Percentiles rank a stretch among this genome's conserved stretches.
phyloP scores from a whole-genome alignment of 2,329 filamentous ascomycete genomes.

The Neodidymelliopsis sp. region DNA sequence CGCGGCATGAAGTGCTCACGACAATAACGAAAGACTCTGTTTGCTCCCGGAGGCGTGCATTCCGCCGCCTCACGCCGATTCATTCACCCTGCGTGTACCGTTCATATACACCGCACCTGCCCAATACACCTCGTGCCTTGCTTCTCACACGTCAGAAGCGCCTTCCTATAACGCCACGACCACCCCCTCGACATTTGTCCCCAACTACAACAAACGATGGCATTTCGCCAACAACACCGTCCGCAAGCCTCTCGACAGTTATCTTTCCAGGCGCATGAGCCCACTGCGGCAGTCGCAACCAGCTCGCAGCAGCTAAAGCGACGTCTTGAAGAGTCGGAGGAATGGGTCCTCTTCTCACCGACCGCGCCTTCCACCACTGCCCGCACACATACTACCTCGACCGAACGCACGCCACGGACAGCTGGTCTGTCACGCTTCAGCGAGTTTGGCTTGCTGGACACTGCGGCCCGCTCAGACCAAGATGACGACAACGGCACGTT shows the following conservation, averaged over 20 bases:
- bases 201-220: conserved; percentile 37
- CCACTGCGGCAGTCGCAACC: conserved; percentile 31
- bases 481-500: conserved; percentile 52
- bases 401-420: conserved; percentile 68
- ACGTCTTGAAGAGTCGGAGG: conserved; percentile 75
- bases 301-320: conserved; percentile 52
- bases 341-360: conserved; percentile 93
- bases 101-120: conserved; percentile 13
- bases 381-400: conserved; percentile 72
- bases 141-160: conserved; percentile 10
- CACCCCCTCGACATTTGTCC: conserved; percentile 14
- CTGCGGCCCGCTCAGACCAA: conserved; percentile 65
- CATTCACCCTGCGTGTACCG: background rate
- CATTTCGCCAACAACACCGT: conserved; percentile 50
- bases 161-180: conserved; percentile 24
- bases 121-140: conserved; percentile 28
- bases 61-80: conserved; percentile 5
- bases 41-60: conserved; percentile 16
- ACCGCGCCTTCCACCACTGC: conserved; percentile 68
- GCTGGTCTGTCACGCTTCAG: conserved; percentile 77
- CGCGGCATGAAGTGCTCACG: conserved; percentile 27
- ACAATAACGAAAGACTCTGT: conserved; percentile 22
- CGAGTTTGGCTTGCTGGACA: conserved; percentile 81
- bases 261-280: conserved; percentile 43
- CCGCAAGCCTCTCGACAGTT: conserved; percentile 45